Percentiles rank a stretch among this genome's conserved stretches.
Evolutionary conservation across 2,329 filamentous ascomycete genomes (phyloP).

Genomic region (Fusarium sororula): DNA sequence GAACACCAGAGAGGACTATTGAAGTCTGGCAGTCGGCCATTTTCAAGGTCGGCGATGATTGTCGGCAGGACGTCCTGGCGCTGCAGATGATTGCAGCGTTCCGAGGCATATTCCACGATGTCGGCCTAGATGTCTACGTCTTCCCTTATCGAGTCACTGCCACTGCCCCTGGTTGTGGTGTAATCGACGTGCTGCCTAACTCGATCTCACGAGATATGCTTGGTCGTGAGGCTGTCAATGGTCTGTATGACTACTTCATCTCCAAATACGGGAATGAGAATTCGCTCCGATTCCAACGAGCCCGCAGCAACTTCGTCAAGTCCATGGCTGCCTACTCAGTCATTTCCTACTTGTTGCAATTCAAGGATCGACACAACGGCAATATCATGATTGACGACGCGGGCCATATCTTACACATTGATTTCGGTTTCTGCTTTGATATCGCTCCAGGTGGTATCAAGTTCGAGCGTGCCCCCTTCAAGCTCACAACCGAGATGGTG

Average conservation of each 20-base stretch:
- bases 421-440: constrained; percentile 99
- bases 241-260: constrained; percentile 97
- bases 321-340: constrained; percentile 99
- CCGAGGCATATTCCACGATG: constrained; percentile 93
- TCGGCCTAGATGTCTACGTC: constrained; percentile 95
- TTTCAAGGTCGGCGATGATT: constrained; percentile 99
- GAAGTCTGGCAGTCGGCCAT: constrained; percentile 99
- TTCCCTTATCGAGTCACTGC: constrained; percentile 98
- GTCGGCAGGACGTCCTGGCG: constrained; percentile 94
- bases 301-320: constrained; percentile 97
- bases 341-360: constrained; percentile 95
- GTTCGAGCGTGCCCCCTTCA: constrained; percentile 98
- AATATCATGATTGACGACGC: constrained; percentile 99
- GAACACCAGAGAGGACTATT: constrained; percentile 65
- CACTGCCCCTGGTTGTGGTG: constrained; percentile 94
- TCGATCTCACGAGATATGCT: constrained; percentile 99
- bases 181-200: constrained; percentile 97
- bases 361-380: constrained; percentile 99
- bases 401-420: constrained; percentile 97
- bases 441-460: constrained; percentile 96
- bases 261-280: constrained; percentile 98
- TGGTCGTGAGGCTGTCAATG: constrained; percentile 96
- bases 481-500: constrained; percentile 96
- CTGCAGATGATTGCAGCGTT: constrained; percentile 98
- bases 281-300: constrained; percentile 92